Conservation (phyloP, 768 basidiomycete genomes). For the Cystobasidium onofrii region DNA sequence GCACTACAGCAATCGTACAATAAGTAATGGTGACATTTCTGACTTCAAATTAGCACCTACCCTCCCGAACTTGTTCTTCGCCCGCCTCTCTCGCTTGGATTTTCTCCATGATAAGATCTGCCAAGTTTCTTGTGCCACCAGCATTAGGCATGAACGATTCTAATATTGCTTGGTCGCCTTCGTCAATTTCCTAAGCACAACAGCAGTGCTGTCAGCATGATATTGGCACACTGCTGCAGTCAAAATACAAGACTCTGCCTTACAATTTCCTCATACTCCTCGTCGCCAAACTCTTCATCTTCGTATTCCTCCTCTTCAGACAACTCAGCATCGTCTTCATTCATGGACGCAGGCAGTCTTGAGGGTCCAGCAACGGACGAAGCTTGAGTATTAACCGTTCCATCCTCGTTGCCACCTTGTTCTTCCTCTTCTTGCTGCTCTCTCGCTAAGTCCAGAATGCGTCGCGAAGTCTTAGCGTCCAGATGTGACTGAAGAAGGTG, state of each 20-base stretch:
- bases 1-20: constrained; percentile 3
- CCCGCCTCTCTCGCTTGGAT: constrained; percentile 60
- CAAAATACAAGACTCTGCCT: constrained; percentile 23
- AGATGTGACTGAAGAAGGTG: constrained; percentile 54
- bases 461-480: constrained; percentile 71
- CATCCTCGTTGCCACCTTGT: constrained; percentile 25
- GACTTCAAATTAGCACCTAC: constrained; percentile 39
- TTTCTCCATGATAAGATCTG: constrained; percentile 94
- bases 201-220: no score
- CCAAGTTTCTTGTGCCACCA: constrained; percentile 58
- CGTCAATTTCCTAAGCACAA: constrained; percentile 63
- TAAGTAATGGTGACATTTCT: constrained; percentile 24
- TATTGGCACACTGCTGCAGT: no score
- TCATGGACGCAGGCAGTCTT: constrained; percentile 15
- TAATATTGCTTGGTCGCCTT: constrained; percentile 73
- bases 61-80: constrained; percentile 42
- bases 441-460: constrained; percentile 82
- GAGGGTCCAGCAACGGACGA: constrained; percentile 11
- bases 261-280: constrained; percentile 50
- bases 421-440: constrained; percentile 68
- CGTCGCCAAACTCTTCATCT: constrained; percentile 56
- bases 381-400: background rate
- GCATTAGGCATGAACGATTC: constrained; percentile 71
- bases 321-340: constrained; percentile 54
- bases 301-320: constrained; percentile 60